A percentile compares a stretch with the other conserved stretches of the same genome.
Conservation (phyloP, 192 early-diverging fungal species). For the Backusella luteola region DNA sequence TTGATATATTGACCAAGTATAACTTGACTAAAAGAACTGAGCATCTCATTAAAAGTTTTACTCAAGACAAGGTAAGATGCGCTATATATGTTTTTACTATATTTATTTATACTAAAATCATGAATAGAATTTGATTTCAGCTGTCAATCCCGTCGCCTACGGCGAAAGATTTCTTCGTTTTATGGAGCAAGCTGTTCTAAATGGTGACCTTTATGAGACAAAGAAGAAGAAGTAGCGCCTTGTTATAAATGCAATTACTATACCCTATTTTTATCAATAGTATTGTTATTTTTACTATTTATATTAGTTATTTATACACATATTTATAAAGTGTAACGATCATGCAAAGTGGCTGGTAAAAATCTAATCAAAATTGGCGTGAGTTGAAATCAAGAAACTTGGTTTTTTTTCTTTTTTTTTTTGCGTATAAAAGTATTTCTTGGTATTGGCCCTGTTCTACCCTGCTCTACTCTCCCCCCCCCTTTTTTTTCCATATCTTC, state of each 20-base stretch:
- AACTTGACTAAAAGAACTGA: conserved; percentile 84
- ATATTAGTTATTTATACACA: neutral
- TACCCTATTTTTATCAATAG: neutral
- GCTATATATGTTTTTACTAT: too few relatives aligned
- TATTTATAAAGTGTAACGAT: neutral
- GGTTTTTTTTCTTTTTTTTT: neutral
- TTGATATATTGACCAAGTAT: conserved; percentile 96
- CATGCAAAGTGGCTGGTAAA: neutral
- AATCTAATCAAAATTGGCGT: neutral
- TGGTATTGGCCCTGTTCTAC: neutral
- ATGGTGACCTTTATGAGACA: neutral
- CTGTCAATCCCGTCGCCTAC: conserved; percentile 84
- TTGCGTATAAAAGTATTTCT: neutral
- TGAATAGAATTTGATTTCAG: conserved; percentile 65
- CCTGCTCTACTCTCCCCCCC: too few relatives aligned
- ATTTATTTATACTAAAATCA: neutral
- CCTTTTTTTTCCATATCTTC: neutral
- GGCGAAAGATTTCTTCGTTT: conserved; percentile 86
- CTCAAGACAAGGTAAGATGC: conserved; percentile 57
- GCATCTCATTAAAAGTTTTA: conserved; percentile 80
- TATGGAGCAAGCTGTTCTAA: conserved; percentile 46
- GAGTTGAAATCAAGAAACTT: neutral
- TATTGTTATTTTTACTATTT: neutral
- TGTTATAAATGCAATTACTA: neutral
- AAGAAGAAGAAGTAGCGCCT: neutral